phyloP scores from a whole-genome alignment of 2,329 filamentous ascomycete species.

The Aureobasidium namibiae region DNA sequence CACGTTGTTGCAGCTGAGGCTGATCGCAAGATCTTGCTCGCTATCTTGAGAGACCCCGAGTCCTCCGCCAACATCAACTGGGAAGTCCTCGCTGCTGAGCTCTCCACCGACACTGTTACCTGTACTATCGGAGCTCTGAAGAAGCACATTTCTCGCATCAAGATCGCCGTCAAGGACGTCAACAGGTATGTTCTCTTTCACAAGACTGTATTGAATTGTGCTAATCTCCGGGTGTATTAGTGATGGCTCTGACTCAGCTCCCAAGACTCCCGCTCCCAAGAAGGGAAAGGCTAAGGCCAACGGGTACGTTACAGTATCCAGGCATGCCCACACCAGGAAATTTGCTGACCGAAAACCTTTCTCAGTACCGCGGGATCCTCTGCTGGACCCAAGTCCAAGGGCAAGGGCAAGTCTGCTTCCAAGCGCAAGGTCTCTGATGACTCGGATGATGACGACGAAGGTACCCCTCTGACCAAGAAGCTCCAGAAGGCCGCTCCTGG shows the following conservation, averaged over 20 bases:
- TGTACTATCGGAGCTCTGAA: slow-evolving; percentile 6
- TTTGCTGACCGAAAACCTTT: background rate
- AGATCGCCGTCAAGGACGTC: background rate
- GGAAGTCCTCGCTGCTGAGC: slow-evolving; percentile 3
- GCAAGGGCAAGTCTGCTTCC: background rate
- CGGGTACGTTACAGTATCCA: background rate
- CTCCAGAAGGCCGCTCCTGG: slow-evolving; percentile 24
- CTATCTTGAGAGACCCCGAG: slow-evolving; percentile 6
- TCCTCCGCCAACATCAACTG: slow-evolving; percentile 4
- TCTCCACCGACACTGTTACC: background rate
- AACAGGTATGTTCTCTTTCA: background rate
- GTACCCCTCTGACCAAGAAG: slow-evolving; percentile 19
- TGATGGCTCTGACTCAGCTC: background rate
- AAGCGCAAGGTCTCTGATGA: slow-evolving; percentile 3
- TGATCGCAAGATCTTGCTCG: slow-evolving; percentile 13
- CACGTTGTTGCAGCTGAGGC: slow-evolving; percentile 2
- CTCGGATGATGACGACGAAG: background rate
- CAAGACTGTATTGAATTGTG: background rate
- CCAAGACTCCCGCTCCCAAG: slow-evolving; percentile 5
- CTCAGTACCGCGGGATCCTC: background rate
- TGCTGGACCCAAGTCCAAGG: background rate
- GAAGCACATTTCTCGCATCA: slow-evolving; percentile 5
- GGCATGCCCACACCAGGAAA: background rate
- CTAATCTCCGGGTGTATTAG: background rate
- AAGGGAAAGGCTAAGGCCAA: slow-evolving; percentile 3